Percentiles rank a stretch among this genome's conserved stretches.
These are phyloP conservation scores for Cladosporium austrohemisphaericum DNA, from an alignment of 2,329 filamentous ascomycete species.

Conservation along the genomic window DNA sequence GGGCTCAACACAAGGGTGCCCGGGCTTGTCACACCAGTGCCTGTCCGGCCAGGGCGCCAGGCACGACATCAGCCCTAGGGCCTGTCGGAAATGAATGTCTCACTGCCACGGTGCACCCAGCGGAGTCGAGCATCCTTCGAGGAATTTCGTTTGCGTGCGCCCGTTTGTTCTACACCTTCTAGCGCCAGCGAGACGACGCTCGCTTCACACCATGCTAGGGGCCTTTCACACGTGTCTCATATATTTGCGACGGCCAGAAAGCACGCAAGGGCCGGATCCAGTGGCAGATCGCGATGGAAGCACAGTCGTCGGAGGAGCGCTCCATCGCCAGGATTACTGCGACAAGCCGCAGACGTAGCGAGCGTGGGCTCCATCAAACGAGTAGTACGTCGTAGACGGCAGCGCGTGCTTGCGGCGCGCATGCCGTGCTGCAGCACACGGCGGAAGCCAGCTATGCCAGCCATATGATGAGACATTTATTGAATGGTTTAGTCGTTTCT, in stretches of 20 bases:
- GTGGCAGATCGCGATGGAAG: conserved; percentile 1
- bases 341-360: conserved; percentile 1
- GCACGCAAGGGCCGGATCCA: background rate
- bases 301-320: background rate
- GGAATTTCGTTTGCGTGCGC: conserved; percentile 3
- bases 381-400: too few species aligned
- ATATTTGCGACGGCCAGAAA: conserved; percentile 1
- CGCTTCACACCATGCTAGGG: background rate
- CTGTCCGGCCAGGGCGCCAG: conserved; percentile 3
- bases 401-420: background rate
- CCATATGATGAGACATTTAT: too few species aligned
- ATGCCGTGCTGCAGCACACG: background rate
- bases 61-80: conserved; percentile 12
- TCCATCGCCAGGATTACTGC: too few species aligned
- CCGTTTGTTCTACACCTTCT: conserved; percentile 4
- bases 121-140: background rate
- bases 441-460: too few species aligned
- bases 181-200: conserved; percentile 7
- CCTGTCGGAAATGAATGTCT: conserved; percentile 10
- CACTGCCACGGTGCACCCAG: background rate
- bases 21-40: conserved; percentile 2
- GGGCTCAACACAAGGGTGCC: conserved; percentile 5
- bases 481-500: conserved; percentile 3
- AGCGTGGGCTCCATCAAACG: conserved; percentile 5
- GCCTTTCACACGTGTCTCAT: background rate